These are phyloP conservation scores for Alectoria sarmentosa DNA, from an alignment of 495 filamentous ascomycete genomes.

Conservation along the genomic window DNA sequence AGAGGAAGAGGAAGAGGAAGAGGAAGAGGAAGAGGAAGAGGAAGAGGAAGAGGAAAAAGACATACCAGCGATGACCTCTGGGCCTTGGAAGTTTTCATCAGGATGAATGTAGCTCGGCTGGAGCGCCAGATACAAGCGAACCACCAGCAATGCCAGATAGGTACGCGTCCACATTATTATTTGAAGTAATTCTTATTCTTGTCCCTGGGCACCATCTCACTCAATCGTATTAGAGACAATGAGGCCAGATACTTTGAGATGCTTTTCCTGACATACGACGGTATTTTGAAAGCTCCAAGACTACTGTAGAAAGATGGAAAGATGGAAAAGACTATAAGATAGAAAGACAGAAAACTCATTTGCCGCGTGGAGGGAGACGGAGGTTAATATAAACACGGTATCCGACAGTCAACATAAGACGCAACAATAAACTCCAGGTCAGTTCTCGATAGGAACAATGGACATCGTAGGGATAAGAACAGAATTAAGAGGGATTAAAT, in stretches of 20 bases:
- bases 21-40: not conserved
- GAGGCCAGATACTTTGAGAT: no score
- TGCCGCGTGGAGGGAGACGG: not conserved
- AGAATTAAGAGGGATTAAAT: no score
- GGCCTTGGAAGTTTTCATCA: constrained; percentile 97
- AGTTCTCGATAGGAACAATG: no score
- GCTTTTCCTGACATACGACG: not conserved
- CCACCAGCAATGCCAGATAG: constrained; percentile 74
- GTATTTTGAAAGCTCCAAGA: no score
- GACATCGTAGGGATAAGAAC: no score
- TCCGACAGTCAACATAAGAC: not conserved
- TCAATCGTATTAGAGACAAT: not conserved
- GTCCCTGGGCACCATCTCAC: not conserved
- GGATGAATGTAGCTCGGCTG: constrained; percentile 95
- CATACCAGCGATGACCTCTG: constrained; percentile 93
- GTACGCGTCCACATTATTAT: constrained; percentile 78
- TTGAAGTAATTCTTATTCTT: no score
- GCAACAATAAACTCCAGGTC: not conserved
- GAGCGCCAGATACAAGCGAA: constrained; percentile 90
- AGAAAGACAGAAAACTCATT: not conserved
- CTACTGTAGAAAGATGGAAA: not conserved
- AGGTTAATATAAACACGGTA: not conserved
- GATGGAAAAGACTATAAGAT: no score
- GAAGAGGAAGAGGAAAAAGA: constrained; percentile 17
- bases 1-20: not conserved